Percentiles rank a stretch among this genome's conserved stretches.
Evolutionary conservation across 148 eudicot species (phyloP).

Genomic region (Persicaria tinctoria): DNA sequence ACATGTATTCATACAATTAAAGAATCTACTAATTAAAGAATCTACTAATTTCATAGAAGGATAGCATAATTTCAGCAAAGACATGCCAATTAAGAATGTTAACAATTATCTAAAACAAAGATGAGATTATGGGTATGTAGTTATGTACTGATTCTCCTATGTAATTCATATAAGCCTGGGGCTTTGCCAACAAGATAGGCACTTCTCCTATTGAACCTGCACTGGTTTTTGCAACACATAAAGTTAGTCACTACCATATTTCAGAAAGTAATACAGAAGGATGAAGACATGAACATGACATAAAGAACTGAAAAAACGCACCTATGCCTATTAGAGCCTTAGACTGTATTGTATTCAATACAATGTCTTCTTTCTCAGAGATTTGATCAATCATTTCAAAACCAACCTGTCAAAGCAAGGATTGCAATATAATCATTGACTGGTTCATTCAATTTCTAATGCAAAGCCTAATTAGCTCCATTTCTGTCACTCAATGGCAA

Average conservation of each 20-base stretch:
- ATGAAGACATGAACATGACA: background rate
- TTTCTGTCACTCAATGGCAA: background rate
- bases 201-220: conserved; percentile 94
- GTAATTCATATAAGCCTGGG: conserved; percentile 92
- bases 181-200: conserved; percentile 79
- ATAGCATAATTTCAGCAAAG: background rate
- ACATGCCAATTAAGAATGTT: background rate
- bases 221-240: conserved; percentile 12
- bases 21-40: background rate
- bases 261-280: background rate
- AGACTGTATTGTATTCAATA: conserved; percentile 89
- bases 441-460: background rate
- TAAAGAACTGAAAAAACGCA: conserved; percentile 19
- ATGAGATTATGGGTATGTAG: conserved; percentile 9
- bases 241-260: background rate
- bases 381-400: conserved; percentile 94
- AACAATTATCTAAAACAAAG: background rate
- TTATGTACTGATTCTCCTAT: conserved; percentile 86
- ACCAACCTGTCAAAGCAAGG: conserved; percentile 56
- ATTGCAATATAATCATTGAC: background rate
- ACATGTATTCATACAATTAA: background rate
- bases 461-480: background rate
- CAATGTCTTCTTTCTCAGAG: conserved; percentile 61
- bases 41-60: background rate
- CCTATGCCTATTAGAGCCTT: conserved; percentile 95